Evolutionary conservation across 2,329 filamentous ascomycete species (phyloP), one percentile per base, ranked within the genome.

Genomic region (Catunica adiposa): DNA sequence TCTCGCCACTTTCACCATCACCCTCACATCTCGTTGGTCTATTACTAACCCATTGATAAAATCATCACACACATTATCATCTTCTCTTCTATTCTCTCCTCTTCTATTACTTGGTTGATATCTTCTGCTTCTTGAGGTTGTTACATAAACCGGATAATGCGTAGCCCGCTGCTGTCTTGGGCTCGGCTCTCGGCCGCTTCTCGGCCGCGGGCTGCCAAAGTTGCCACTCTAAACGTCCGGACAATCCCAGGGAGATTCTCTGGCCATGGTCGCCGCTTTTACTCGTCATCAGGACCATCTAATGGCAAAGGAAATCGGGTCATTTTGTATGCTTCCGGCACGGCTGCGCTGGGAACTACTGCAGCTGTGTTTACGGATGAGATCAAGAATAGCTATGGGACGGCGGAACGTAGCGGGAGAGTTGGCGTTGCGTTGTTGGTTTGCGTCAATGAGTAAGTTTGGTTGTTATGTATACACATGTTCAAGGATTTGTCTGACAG

Each of bases 371-470:
- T 82, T 59, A 73, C 73, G 26, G 79, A 83, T 65, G 82, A 94
- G 61, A 80, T 88, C 61, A 85, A 83, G 67, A 82, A 86, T 70
- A 76, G 77, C 34, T 90, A 86, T 65, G 79, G 83, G 54, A 85
- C 86, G 9, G 78, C 78, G 1, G 82, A 88, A 69, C 78, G 90
- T 61, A 84, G 85, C 34, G 84, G 85, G 7, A 78, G 90, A 60
- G 90, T 97, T 22, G 81, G 82, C 9, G 73, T 77, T 25, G 80
- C 86, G 26, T 68, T 97, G 62, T 79, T 79, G 14, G 73, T 94
- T 57, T 89, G 85, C 70, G 92, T 97, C 61, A 89, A 90, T 65
- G 90, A 95, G 88, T 94, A 73, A 44, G 67, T 56, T 34, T 40
- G 31, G n/a, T 7, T 20, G 9, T 48, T 46, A 50, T 25, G 1